Percentiles rank a stretch among this genome's conserved stretches.
phyloP scores from a whole-genome alignment of 345 rosid species.

The Brassica nigra region DNA sequence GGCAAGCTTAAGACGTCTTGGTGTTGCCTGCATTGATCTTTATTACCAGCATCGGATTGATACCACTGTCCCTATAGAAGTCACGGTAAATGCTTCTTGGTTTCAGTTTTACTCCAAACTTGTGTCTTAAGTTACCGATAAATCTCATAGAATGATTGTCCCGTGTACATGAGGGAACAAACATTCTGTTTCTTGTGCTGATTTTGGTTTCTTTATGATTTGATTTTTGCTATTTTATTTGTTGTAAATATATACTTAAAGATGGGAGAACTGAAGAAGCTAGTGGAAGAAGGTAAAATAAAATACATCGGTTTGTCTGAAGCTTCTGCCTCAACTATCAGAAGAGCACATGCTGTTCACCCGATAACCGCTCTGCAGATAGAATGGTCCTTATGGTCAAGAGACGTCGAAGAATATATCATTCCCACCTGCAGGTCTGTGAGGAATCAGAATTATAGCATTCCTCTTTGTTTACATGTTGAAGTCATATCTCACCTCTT shows the following conservation, averaged over 20 bases:
- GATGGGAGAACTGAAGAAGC: conserved; percentile 69
- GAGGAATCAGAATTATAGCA: not conserved
- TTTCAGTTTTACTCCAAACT: not conserved
- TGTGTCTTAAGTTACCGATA: not conserved
- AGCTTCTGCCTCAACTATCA: conserved; percentile 77
- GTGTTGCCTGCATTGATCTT: conserved; percentile 57
- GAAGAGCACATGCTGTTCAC: conserved; percentile 78
- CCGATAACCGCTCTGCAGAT: conserved; percentile 64
- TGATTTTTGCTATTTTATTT: not conserved
- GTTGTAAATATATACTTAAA: conserved; percentile 18
- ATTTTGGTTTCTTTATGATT: not conserved
- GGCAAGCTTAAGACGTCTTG: conserved; percentile 63
- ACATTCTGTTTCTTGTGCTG: not conserved
- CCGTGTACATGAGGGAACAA: not conserved
- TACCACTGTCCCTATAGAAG: conserved; percentile 56
- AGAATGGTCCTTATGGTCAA: conserved; percentile 60
- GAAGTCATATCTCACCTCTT: not conserved
- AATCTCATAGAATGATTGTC: not conserved
- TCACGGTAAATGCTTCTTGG: conserved; percentile 47
- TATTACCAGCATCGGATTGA: conserved; percentile 67
- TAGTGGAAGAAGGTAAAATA: conserved; percentile 72
- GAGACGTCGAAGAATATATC: conserved; percentile 1
- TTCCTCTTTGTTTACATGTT: not conserved
- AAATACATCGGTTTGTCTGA: conserved; percentile 70
- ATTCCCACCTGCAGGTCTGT: not conserved